Base-by-base conservation (phyloP, 352 stramenopile species). In the Thraustochytrium aureum region DNA sequence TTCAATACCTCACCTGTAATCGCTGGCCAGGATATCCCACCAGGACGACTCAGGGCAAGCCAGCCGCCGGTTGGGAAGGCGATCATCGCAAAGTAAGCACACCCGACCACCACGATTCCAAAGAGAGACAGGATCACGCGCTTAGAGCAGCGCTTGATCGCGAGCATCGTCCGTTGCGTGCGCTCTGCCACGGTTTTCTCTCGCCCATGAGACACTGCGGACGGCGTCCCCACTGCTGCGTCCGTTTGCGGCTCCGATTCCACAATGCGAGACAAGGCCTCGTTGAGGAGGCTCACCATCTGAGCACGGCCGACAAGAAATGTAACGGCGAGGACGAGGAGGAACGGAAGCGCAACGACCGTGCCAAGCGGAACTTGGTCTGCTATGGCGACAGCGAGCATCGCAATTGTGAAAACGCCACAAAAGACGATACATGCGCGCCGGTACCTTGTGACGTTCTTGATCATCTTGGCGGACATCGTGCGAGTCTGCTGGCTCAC, bases 91-190 rank as follows among this genome's bases (percentile, higher is more conserved):
- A 56, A 56, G 26, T 56, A 56, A 26, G 47, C 47, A 17, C 17
- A 17, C 17, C 47, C 26, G 47, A 26, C 26, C 17, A 56, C 47
- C 17, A 56, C 47, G 47, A 56, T 56, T 17, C 17, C 17, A 56
- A 56, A 56, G 17, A 64, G 26, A 10, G 56, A 10, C 10, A 26
- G 10, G 56, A 64, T 64, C 26, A 64, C 56, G 56, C 26, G 56
- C 10, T 10, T 64, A 10, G 56, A 64, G 56, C 56, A 64, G 56
- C 26, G 33, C 35, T 64, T 64, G 33, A 64, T 64, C 10, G n/a
- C 56, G 33, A 17, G 10, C 56, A 64, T 64, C n/a, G n/a, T 17
- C 10, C 56, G 56, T 26, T n/a, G 26, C 26, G 56, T 64, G 26
- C 10, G 26, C 56, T 10, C 35, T 14, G 56, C 10, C 56, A 26